A percentile compares a stretch with the other conserved stretches of the same genome.
Conservation (phyloP, 2,329 filamentous ascomycete species). For the Sarocladium strictum region DNA sequence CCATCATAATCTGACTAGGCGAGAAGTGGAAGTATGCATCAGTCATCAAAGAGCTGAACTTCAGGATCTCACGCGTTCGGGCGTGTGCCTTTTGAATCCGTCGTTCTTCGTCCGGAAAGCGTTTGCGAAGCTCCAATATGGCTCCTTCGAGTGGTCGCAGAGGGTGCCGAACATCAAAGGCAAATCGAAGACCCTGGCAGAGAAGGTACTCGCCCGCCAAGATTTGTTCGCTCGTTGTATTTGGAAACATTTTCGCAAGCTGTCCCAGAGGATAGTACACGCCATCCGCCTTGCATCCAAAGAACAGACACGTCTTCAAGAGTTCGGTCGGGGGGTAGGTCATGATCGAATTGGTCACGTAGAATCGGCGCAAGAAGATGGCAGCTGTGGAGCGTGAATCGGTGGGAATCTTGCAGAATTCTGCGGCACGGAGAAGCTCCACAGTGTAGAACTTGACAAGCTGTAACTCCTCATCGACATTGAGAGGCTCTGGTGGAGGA, state of each 20-base stretch:
- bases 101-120: constrained; percentile 53
- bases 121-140: constrained; percentile 71
- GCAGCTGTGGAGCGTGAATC: constrained; percentile 63
- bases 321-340: constrained; percentile 90
- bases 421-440: constrained; percentile 50
- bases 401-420: constrained; percentile 45
- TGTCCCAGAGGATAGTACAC: constrained; percentile 60
- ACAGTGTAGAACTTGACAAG: constrained; percentile 73
- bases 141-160: constrained; percentile 83
- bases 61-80: constrained; percentile 67
- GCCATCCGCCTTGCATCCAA: constrained; percentile 89
- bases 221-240: constrained; percentile 72
- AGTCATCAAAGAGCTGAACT: constrained; percentile 76
- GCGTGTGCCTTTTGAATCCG: constrained; percentile 59
- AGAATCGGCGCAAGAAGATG: constrained; percentile 89
- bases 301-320: constrained; percentile 84
- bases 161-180: constrained; percentile 87
- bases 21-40: constrained; percentile 98
- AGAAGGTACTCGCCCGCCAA: constrained; percentile 89
- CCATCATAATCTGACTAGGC: constrained; percentile 88
- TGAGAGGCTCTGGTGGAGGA: constrained; percentile 68
- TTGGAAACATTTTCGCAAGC: constrained; percentile 65
- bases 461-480: constrained; percentile 73
- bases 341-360: constrained; percentile 92
- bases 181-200: constrained; percentile 87